Evolutionary conservation across 2,329 filamentous ascomycete genomes (phyloP).

Genomic region (Colletotrichum kahawae): DNA sequence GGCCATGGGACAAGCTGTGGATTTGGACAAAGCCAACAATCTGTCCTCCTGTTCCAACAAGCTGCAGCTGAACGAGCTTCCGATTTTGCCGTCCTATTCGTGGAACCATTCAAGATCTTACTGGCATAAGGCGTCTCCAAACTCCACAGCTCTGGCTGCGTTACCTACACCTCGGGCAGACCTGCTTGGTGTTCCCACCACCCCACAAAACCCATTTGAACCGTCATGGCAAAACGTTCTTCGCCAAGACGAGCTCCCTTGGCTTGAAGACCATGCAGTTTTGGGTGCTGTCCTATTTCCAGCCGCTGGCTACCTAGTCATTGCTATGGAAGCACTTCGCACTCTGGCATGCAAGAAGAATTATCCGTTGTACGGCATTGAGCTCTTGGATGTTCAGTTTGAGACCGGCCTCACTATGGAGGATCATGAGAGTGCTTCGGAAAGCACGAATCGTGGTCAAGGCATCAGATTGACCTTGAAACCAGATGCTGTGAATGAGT

Average conservation of each 20-base stretch:
- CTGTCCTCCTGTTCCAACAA: not conserved
- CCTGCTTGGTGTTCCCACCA: not conserved
- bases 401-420: conserved; percentile 19
- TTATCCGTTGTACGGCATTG: not conserved
- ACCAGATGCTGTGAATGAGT: not conserved
- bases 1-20: not conserved
- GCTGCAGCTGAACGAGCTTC: not conserved
- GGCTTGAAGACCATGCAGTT: conserved; percentile 46
- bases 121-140: not conserved
- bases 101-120: conserved; percentile 10
- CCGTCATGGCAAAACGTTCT: conserved; percentile 1
- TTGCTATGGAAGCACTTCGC: conserved; percentile 8
- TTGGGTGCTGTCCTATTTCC: conserved; percentile 45
- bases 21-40: not conserved
- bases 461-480: conserved; percentile 23
- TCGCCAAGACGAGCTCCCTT: conserved; percentile 29
- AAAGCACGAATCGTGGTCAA: conserved; percentile 28
- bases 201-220: not conserved
- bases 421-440: not conserved
- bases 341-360: not conserved
- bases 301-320: not conserved
- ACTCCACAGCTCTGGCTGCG: not conserved
- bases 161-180: not conserved
- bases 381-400: not conserved
- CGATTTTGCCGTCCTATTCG: conserved; percentile 12